phyloP scores from a whole-genome alignment of 768 basidiomycete species.

The Boletus rubroflammeus region DNA sequence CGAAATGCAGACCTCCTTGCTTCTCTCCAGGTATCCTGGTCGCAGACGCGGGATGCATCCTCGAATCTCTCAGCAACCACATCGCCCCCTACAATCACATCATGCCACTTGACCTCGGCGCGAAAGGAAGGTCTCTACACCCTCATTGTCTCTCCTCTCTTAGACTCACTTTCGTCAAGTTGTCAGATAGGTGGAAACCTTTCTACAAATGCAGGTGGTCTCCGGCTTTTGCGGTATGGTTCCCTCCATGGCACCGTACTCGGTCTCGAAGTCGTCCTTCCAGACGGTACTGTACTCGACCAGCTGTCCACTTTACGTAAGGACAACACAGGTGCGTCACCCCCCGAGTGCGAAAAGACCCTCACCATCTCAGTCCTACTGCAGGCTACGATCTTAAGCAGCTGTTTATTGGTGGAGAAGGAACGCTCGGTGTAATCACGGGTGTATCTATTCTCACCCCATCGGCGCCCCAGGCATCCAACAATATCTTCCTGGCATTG shows the following conservation, averaged over 20 bases:
- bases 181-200: slow-evolving; percentile 99
- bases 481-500: slow-evolving; percentile 88
- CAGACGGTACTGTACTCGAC: slow-evolving; percentile 89
- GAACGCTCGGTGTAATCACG: slow-evolving; percentile 93
- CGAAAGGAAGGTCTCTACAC: slow-evolving; percentile 81
- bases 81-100: slow-evolving; percentile 87
- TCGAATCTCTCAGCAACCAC: slow-evolving; percentile 83
- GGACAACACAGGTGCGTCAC: slow-evolving; percentile 84
- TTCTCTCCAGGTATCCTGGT: slow-evolving; percentile 72
- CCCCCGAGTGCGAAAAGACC: neutral
- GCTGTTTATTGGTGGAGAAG: slow-evolving; percentile 96
- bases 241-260: slow-evolving; percentile 93
- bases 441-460: slow-evolving; percentile 94
- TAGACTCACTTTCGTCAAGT: slow-evolving; percentile 35
- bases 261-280: slow-evolving; percentile 92
- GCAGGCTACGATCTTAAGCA: slow-evolving; percentile 97
- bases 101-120: slow-evolving; percentile 94
- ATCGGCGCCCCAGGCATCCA: slow-evolving; percentile 74
- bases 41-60: slow-evolving; percentile 91
- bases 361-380: neutral
- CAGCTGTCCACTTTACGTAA: slow-evolving; percentile 89
- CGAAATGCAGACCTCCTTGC: slow-evolving; percentile 1
- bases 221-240: slow-evolving; percentile 90
- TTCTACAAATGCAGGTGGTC: slow-evolving; percentile 96
- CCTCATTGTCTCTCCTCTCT: slow-evolving; percentile 1